Conservation (phyloP, 2,329 filamentous ascomycete species). For the Venturia nashicola region DNA sequence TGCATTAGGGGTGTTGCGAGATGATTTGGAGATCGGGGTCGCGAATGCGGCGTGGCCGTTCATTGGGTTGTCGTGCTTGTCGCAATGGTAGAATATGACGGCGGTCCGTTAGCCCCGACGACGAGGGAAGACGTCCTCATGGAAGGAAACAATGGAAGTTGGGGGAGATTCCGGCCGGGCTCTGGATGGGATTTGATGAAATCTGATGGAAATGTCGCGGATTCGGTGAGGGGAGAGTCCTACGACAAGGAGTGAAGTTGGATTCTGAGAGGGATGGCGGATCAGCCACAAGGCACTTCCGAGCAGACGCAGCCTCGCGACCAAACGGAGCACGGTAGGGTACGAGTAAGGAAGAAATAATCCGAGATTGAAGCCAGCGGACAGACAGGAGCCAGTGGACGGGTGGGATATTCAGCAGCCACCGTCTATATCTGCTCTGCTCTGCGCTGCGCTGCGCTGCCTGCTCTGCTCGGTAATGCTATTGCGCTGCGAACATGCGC, state of each 20-base stretch:
- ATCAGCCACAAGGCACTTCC: background rate
- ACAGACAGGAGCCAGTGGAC: too few relatives aligned
- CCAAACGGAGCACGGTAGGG: too few relatives aligned
- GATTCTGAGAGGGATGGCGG: background rate
- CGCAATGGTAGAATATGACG: background rate
- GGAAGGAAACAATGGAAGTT: background rate
- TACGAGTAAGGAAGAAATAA: too few relatives aligned
- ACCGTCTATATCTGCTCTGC: too few relatives aligned
- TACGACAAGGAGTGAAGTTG: background rate
- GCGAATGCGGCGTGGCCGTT: constrained; percentile 14
- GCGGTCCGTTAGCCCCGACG: background rate
- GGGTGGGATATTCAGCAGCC: too few relatives aligned
- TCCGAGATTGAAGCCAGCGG: too few relatives aligned
- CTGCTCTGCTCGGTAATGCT: too few relatives aligned
- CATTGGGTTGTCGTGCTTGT: background rate
- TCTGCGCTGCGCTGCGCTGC: too few relatives aligned
- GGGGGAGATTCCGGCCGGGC: constrained; percentile 10
- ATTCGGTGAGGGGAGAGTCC: background rate
- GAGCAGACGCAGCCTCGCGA: too few relatives aligned
- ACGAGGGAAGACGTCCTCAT: background rate
- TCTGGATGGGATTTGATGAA: constrained; percentile 15
- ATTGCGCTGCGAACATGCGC: too few relatives aligned
- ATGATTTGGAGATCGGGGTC: constrained; percentile 23
- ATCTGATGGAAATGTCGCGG: background rate
- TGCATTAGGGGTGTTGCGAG: constrained; percentile 29